Conservation (phyloP, 2,329 filamentous ascomycete genomes). For the Aspergillus calidoustus region DNA sequence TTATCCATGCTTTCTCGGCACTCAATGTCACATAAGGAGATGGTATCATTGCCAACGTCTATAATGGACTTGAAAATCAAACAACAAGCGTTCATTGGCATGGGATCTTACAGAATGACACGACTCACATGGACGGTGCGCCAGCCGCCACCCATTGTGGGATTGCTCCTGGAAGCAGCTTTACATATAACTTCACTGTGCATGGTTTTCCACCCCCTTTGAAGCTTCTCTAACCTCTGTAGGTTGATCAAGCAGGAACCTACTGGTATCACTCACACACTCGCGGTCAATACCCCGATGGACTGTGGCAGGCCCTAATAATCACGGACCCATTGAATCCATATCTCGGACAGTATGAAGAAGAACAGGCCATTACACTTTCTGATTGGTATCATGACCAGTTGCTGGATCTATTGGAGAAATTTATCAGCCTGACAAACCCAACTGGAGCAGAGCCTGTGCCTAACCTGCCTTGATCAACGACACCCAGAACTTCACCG, state of each 20-base stretch:
- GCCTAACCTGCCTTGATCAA: slow-evolving; percentile 71
- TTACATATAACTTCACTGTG: slow-evolving; percentile 64
- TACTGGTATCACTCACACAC: slow-evolving; percentile 69
- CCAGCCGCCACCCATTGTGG: slow-evolving; percentile 69
- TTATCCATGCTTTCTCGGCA: slow-evolving; percentile 34
- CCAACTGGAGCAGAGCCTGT: slow-evolving; percentile 65
- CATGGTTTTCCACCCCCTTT: too few species aligned
- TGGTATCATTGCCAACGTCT: slow-evolving; percentile 68
- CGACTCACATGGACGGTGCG: slow-evolving; percentile 74
- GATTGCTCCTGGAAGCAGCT: slow-evolving; percentile 65
- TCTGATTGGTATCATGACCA: slow-evolving; percentile 72
- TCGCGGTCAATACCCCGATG: slow-evolving; percentile 68
- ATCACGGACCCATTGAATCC: slow-evolving; percentile 63
- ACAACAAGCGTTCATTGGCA: slow-evolving; percentile 75
- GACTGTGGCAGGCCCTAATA: slow-evolving; percentile 68
- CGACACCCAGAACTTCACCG: slow-evolving; percentile 64
- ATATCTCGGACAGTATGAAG: slow-evolving; percentile 58
- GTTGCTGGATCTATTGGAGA: slow-evolving; percentile 51
- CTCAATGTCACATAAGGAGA: slow-evolving; percentile 78
- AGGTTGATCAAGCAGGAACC: too few species aligned
- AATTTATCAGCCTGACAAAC: slow-evolving; percentile 56
- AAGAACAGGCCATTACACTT: slow-evolving; percentile 67
- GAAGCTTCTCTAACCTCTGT: too few species aligned
- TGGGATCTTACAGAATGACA: slow-evolving; percentile 73
- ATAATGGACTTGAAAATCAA: slow-evolving; percentile 68